Base-by-base conservation (phyloP, 805 yeast species). In the Torulaspora microellipsoides region DNA sequence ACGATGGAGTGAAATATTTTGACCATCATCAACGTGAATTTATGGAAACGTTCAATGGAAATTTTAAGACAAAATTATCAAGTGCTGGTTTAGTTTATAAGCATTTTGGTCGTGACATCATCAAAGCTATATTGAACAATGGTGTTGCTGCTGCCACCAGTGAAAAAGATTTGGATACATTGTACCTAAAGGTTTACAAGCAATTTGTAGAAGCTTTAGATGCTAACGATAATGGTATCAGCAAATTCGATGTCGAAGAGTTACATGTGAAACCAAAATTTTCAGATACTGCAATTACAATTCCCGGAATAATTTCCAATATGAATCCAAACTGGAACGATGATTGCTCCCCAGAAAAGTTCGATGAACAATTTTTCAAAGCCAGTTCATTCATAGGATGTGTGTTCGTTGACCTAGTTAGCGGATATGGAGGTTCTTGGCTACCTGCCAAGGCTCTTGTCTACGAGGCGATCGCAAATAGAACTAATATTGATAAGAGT, bases 11-110 rank as follows among this genome's bases (percentile, higher is more conserved):
- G 33, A 90, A 90, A 67, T 86, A 73, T 64, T 91, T 87, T 64
- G 99, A 93, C 64, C 99, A 93, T 62, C 99, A 93, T 68, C 99
- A 93, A 71, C 78, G 97, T 51, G 98, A 85, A 14, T 93, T 93
- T 59, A 67, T 69, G 27, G 90, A 84, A 54, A 79, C 84, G 4
- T 91, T 93, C 60, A 77, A 77, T 17, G 72, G 63, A 1, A 67
- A 72, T 8, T 84, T 71, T 60, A 64, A 70, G 47, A 93, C 98
- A 40, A 90, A 88, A 65, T 74, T 93, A 52, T 83, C 95, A 14
- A 85, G 95, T 45, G 99, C 99, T 8, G 99, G 99, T 20, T 74
- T 93, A 48, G 80, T 93, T 14, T 93, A 83, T 72, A 91, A 90
- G 61, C 91, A 85, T 65, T 85, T 73, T 55, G 95, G 95, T 52